Evolutionary conservation across 805 yeast genomes (phyloP).

Genomic region (Ogataea corticis): DNA sequence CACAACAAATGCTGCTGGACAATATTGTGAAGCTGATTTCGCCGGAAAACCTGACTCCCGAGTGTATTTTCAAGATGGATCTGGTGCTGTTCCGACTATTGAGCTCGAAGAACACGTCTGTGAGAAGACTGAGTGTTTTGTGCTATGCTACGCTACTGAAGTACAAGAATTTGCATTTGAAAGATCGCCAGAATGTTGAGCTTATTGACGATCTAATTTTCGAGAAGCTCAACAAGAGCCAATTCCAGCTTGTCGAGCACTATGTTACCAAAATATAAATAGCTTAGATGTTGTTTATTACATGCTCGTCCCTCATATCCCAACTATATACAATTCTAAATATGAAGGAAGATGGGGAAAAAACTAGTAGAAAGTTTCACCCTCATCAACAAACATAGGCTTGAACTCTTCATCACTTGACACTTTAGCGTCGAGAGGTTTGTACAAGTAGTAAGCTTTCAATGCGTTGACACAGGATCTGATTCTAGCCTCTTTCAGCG

Average conservation of each 20-base stretch:
- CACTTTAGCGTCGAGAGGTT: constrained; percentile 63
- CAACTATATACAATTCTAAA: constrained; percentile 20
- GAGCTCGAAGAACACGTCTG: constrained; percentile 34
- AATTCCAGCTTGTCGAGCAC: constrained; percentile 47
- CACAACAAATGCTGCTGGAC: constrained; percentile 20
- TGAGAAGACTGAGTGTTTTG: constrained; percentile 40
- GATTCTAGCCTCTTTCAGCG: constrained; percentile 86
- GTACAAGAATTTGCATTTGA: constrained; percentile 12
- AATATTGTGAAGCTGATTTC: constrained; percentile 9
- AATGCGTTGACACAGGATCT: constrained; percentile 90
- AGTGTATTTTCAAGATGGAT: constrained; percentile 35
- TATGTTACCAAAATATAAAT: constrained; percentile 32
- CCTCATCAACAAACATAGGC: constrained; percentile 38
- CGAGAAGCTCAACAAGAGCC: constrained; percentile 41
- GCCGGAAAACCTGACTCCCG: constrained; percentile 19
- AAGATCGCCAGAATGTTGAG: constrained; percentile 21
- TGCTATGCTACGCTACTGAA: constrained; percentile 38
- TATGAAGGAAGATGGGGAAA: constrained; percentile 1
- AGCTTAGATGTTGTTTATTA: constrained; percentile 3
- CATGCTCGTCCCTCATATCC: constrained; percentile 9
- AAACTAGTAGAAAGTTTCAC: constrained; percentile 35
- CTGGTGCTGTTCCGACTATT: constrained; percentile 30
- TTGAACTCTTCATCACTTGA: constrained; percentile 58
- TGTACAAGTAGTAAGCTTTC: constrained; percentile 88
- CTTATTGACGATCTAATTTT: constrained; percentile 35